These are phyloP conservation scores for Eutypa lata DNA, from an alignment of 2,329 filamentous ascomycete genomes.

Conservation along the genomic window DNA sequence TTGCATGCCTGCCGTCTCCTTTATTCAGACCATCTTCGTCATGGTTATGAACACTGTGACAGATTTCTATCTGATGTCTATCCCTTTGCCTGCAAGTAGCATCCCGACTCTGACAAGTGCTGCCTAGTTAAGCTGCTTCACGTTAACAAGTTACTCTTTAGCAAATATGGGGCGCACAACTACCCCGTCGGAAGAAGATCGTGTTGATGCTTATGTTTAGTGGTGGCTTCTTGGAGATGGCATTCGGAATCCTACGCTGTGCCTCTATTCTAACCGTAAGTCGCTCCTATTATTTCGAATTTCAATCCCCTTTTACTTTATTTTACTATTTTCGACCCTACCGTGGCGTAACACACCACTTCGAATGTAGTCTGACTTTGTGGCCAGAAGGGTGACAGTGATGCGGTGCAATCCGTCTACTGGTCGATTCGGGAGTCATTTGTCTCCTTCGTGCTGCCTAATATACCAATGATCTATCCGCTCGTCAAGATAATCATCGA, in stretches of 20 bases:
- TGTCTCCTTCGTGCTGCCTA: slow-evolving; percentile 36
- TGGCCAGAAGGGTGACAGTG: slow-evolving; percentile 27
- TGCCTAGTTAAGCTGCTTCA: not conserved
- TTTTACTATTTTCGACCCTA: too few species aligned
- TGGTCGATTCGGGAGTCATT: slow-evolving; percentile 40
- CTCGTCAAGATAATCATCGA: slow-evolving; percentile 23
- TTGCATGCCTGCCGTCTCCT: slow-evolving; percentile 45
- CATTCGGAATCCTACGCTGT: slow-evolving; percentile 46
- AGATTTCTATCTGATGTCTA: slow-evolving; percentile 47
- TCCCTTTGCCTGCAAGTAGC: slow-evolving; percentile 40
- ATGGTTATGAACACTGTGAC: slow-evolving; percentile 45
- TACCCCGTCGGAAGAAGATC: slow-evolving; percentile 38
- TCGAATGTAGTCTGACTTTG: too few species aligned
- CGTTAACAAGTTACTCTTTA: slow-evolving; percentile 2
- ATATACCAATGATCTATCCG: slow-evolving; percentile 38
- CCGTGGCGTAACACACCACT: too few species aligned
- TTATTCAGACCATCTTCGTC: slow-evolving; percentile 43
- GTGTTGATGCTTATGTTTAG: slow-evolving; percentile 46
- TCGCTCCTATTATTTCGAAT: not conserved
- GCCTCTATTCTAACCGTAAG: slow-evolving; percentile 40
- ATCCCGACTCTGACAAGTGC: not conserved
- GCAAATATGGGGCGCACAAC: slow-evolving; percentile 42
- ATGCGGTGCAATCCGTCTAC: slow-evolving; percentile 30
- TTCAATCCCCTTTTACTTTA: too few species aligned
- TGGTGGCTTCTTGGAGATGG: slow-evolving; percentile 48